Base-by-base conservation (phyloP, 2,329 filamentous ascomycete species). In the Dothideomycetes sp. region DNA sequence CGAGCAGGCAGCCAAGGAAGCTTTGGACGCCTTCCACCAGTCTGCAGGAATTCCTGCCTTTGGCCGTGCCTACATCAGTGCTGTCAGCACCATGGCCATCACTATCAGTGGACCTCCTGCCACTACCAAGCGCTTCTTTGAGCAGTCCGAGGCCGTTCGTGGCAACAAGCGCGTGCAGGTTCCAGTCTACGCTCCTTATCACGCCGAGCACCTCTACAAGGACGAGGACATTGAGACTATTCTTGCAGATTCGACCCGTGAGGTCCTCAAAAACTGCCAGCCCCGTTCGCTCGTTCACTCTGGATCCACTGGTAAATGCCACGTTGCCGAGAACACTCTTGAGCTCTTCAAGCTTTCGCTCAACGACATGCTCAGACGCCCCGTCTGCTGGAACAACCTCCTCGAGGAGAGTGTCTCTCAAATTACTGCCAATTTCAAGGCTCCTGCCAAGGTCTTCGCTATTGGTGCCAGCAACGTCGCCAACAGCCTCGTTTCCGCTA, bases 81-180 rank as follows among this genome's bases (percentile, higher is more conserved):
- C 73, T 12, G 67, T 76, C 45, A 75, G 73, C 47, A 66, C 68
- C 25, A 75, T 73, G 61, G 72, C 73, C 25, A 58, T 78, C 42
- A 78, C 74, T 12, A 67, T 78, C 53, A 76, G 72, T 47, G 74
- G 72, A 32, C 74, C 74, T 15, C 74, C 74, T 6, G 62, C 63
- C 10, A 69, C 68, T 4, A 67, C 73, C 24, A 64, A 67, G 47
- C 62, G 65, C 16, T 64, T 77, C 38, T 70, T 76, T 49, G 59
- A 60, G 41, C 60, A 74, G 40, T 62, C 58, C 15, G 62, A 67
- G 20, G 59, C 68, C 25, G 64, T 74, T 31, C 65, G 64, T 37
- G 63, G 66, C 31, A 65, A 65, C 47, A 70, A 73, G 49, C 68
- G 67, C 8, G 64, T 70, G 3, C 62, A 67, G 12, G 74, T 73